Percentiles rank a stretch among this genome's conserved stretches.
phyloP scores from a whole-genome alignment of 1,284 basidiomycete genomes.

The Tilletia walkeri region DNA sequence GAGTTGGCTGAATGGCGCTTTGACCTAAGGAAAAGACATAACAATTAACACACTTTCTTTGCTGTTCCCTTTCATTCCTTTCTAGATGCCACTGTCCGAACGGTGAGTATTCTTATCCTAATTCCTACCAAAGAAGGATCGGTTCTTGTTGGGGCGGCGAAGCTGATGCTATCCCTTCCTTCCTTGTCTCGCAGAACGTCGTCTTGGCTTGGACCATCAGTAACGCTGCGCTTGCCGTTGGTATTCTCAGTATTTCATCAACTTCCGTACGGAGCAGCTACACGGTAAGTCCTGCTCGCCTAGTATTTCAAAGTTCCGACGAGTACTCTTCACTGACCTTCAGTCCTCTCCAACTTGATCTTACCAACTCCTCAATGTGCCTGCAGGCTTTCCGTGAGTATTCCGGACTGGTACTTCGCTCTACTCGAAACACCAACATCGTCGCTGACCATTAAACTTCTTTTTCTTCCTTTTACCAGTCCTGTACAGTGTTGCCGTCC shows the following conservation, averaged over 20 bases:
- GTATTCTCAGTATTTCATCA: constrained; percentile 44
- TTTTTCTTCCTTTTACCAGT: neutral
- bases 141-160: constrained; percentile 26
- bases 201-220: constrained; percentile 33
- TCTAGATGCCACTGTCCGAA: constrained; percentile 10
- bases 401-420: too few relatives aligned
- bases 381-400: constrained; percentile 3
- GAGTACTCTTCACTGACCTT: too few relatives aligned
- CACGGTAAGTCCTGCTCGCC: constrained; percentile 31
- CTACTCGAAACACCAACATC: too few relatives aligned
- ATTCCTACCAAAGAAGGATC: neutral
- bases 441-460: neutral
- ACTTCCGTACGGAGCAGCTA: constrained; percentile 36
- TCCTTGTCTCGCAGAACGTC: constrained; percentile 23
- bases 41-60: too few relatives aligned
- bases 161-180: neutral
- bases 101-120: neutral
- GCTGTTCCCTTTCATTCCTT: neutral
- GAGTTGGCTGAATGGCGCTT: neutral
- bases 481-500: constrained; percentile 15
- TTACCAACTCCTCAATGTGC: neutral
- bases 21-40: neutral
- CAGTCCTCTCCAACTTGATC: too few relatives aligned
- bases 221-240: constrained; percentile 49
- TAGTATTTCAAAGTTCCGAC: too few relatives aligned